These are phyloP conservation scores for Tanacetum coccineum DNA, from an alignment of 129 eudicot genomes.

Conservation along the genomic window DNA sequence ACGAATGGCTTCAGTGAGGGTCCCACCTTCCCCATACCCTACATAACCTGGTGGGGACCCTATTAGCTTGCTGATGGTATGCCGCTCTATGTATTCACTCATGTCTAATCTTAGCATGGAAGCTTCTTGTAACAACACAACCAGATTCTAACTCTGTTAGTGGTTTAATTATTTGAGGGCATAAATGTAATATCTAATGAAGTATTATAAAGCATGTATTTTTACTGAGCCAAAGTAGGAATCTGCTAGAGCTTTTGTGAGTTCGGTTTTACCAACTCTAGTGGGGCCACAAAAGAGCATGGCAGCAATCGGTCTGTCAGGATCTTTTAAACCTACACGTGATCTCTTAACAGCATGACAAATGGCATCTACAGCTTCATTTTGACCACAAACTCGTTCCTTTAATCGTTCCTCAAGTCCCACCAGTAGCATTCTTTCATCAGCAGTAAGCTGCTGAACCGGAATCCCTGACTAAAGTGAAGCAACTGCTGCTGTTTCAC, in stretches of 20 bases:
- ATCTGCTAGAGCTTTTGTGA: conserved; percentile 86
- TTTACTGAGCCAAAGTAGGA: conserved; percentile 89
- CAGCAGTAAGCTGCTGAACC: conserved; percentile 59
- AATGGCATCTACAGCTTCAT: conserved; percentile 87
- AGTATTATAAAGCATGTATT: conserved; percentile 5
- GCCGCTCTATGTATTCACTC: conserved; percentile 56
- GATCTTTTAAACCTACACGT: conserved; percentile 79
- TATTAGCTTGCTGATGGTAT: background rate
- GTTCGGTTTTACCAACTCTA: conserved; percentile 99
- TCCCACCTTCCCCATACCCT: conserved; percentile 27
- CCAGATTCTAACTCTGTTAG: background rate
- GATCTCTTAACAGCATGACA: conserved; percentile 90
- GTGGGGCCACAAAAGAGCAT: conserved; percentile 97
- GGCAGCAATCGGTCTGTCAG: conserved; percentile 82
- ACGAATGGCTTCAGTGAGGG: background rate
- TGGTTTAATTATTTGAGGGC: no score
- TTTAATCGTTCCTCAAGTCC: conserved; percentile 71
- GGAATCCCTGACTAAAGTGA: conserved; percentile 92
- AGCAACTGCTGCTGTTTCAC: conserved; percentile 83
- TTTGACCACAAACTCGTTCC: conserved; percentile 86
- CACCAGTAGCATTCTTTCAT: conserved; percentile 66
- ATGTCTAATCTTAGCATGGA: conserved; percentile 42
- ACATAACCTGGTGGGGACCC: background rate
- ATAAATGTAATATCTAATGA: no score
- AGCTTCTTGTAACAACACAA: background rate